Evolutionary conservation across 2,329 filamentous ascomycete genomes (phyloP), one percentile per base, ranked within the genome.

Genomic region (Paecilomyces niveus): DNA sequence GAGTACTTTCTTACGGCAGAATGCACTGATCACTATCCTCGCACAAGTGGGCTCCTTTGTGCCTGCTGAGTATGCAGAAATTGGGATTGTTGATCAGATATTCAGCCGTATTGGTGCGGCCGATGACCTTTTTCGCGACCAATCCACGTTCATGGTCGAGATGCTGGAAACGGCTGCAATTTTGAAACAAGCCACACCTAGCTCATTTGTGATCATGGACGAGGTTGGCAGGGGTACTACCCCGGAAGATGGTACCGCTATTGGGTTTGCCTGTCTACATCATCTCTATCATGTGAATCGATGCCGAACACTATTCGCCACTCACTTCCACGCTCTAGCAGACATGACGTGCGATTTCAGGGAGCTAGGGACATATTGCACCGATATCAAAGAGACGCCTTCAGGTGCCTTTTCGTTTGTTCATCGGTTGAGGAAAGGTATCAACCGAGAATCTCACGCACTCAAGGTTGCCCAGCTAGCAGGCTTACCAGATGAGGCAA

Each of bases 101-200:
- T 97, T 96, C 78, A 94, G 89, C 70, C 89, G 94, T 70, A 89
- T 95, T 22, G 94, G 94, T 1, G 95, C 92, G 0, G 94, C 93
- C 1, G 95, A 99, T 73, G 93, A 96, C 71, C 81, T 99, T n/a
- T 97, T 89, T 77, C 85, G 86, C 55, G 89, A 96, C 76, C 92
- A 97, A 74, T 96, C 91, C 56, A 99, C 95, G 0, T 99, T 99
- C 75, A 97, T 99, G 94, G 91, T 97, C 1, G 94, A 99, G 77
- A 99, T 99, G 94, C 83, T 97, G 1, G 94, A 99, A 76, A 96
- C 94, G 21, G 92, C 93, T 1, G 83, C 89, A 26, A 99, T 99
- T 56, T 81, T 99, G 56, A 89, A 88, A 61, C 83, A 89, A 64
- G 93, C 94, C 0, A 97, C 93, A 0, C 77, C 86, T 1, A 83